Evolutionary conservation across 352 stramenopile genomes (phyloP).

Genomic region (Globisporangium iwayamae): DNA sequence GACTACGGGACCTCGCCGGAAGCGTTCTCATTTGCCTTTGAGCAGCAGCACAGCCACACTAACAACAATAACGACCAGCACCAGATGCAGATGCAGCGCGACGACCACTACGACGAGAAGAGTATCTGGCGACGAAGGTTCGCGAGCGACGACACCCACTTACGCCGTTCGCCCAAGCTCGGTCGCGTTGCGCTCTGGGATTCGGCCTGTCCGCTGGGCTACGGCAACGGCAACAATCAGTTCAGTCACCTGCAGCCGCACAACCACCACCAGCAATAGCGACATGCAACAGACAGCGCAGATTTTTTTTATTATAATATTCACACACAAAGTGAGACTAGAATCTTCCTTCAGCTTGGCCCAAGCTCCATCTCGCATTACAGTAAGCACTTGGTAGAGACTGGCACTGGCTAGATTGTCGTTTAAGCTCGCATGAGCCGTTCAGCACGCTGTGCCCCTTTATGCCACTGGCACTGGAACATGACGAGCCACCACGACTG

Average conservation of each 20-base stretch:
- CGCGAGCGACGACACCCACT: slow-evolving; percentile 4
- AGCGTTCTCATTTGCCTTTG: slow-evolving; percentile 20
- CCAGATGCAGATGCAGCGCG: slow-evolving; percentile 2
- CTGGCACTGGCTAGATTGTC: no score
- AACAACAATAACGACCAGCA: neutral
- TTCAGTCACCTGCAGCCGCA: slow-evolving; percentile 33
- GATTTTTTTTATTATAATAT: neutral
- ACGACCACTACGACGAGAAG: slow-evolving; percentile 1
- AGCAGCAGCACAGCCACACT: slow-evolving; percentile 13
- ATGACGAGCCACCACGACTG: no score
- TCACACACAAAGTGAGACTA: no score
- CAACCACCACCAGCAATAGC: slow-evolving; percentile 14
- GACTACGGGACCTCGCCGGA: slow-evolving; percentile 42
- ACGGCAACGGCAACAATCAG: slow-evolving; percentile 15
- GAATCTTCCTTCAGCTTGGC: no score
- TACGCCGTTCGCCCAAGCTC: slow-evolving; percentile 29
- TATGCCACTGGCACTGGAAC: no score
- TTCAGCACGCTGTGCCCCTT: no score
- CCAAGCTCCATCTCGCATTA: no score
- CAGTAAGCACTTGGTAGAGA: no score
- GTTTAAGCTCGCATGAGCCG: no score
- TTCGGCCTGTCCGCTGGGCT: neutral
- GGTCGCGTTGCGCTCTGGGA: slow-evolving; percentile 41
- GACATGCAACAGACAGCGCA: neutral
- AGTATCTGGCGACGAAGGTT: slow-evolving; percentile 42